Conservation (phyloP, 768 basidiomycete species). For the Lepiota venenata region DNA sequence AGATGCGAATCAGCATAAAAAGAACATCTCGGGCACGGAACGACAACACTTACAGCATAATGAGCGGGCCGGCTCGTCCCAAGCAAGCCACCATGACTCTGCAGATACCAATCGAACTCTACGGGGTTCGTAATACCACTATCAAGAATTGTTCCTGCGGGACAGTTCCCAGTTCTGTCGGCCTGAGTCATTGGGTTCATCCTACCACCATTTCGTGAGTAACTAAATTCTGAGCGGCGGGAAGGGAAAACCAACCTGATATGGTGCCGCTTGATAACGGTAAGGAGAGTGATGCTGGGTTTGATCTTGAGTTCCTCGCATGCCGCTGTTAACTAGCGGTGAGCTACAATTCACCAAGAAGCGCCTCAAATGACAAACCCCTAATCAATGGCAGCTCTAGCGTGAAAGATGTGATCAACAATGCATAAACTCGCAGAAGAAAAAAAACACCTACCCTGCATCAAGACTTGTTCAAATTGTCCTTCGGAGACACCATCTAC, state of each 20-base stretch:
- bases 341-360: neutral
- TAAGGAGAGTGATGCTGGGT: constrained; percentile 68
- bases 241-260: constrained; percentile 32
- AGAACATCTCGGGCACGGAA: neutral
- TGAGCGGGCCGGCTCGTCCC: constrained; percentile 62
- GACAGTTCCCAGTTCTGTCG: constrained; percentile 70
- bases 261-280: constrained; percentile 80
- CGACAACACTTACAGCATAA: constrained; percentile 28
- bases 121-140: constrained; percentile 64
- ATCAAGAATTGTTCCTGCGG: constrained; percentile 78
- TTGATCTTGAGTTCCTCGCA: constrained; percentile 53
- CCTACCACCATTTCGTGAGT: constrained; percentile 17
- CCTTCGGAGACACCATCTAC: constrained; percentile 50
- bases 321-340: constrained; percentile 41
- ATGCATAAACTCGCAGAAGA: neutral
- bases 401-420: constrained; percentile 1
- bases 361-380: constrained; percentile 31
- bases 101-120: constrained; percentile 77
- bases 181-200: constrained; percentile 26
- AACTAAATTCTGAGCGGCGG: neutral
- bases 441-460: constrained; percentile 39
- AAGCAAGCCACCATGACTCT: constrained; percentile 72
- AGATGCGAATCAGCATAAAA: neutral
- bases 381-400: constrained; percentile 58
- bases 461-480: constrained; percentile 48